Evolutionary conservation across 495 filamentous ascomycete genomes (phyloP).

Genomic region (Xylaria sp.): DNA sequence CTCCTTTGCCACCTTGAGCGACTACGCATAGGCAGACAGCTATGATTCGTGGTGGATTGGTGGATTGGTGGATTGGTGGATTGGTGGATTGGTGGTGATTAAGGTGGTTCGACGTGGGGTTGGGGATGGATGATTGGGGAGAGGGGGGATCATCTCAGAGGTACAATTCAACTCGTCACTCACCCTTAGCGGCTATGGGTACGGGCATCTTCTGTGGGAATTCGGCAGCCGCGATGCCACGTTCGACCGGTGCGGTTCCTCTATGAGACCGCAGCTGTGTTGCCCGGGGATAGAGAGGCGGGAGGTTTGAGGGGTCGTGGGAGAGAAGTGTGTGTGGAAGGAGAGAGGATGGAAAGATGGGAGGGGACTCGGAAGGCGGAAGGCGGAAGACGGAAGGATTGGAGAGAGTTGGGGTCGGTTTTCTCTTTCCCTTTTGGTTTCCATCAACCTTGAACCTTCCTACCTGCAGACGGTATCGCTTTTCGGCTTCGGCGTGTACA

Average conservation of each 20-base stretch:
- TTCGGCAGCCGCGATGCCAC: conserved; percentile 14
- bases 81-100: too few relatives aligned
- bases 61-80: conserved; percentile 15
- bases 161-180: conserved; percentile 37
- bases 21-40: neutral
- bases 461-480: neutral
- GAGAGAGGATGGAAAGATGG: neutral
- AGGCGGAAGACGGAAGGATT: too few relatives aligned
- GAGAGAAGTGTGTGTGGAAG: neutral
- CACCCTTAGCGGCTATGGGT: conserved; percentile 55
- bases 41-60: conserved; percentile 24
- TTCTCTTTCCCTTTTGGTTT: neutral
- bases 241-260: neutral
- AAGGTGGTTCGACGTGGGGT: conserved; percentile 35
- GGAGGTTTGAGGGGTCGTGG: neutral
- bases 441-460: neutral
- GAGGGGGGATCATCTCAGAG: conserved; percentile 3
- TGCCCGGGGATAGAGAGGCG: neutral
- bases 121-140: too few relatives aligned
- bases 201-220: conserved; percentile 46
- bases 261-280: neutral
- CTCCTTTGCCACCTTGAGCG: conserved; percentile 22
- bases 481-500: neutral
- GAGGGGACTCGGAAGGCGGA: neutral
- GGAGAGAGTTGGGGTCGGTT: neutral